Base-by-base conservation (phyloP, 352 stramenopile genomes). In the Globisporangium megalacanthum region DNA sequence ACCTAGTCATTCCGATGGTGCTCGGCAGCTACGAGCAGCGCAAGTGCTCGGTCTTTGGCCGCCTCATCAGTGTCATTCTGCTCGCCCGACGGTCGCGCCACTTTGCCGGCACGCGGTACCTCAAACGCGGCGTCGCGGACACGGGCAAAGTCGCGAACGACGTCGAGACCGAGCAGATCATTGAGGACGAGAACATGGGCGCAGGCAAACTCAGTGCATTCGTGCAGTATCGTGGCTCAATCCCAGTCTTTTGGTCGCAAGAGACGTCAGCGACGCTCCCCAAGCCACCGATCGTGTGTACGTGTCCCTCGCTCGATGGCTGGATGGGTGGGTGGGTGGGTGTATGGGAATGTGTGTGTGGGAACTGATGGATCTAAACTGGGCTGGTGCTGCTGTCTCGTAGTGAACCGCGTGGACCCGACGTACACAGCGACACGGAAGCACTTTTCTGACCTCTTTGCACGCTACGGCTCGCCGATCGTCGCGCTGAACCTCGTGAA, bases 191-290 rank as follows among this genome's bases (percentile, higher is more conserved):
- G 56, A 93, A 77, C 53, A 96, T 75, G 88, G 83, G 83, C 1
- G 92, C 73, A 51, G 93, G 78, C 17, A 96, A 96, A 19, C 98
- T 99, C 65, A 98, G 89, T 19, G 97, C 88, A 3, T 99, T 96
- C 63, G 82, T 99, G 44, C 97, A 99, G 72, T 94, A 99, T 52
- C 90, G 98, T 36, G 97, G 97, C 5, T 99, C 94, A 4, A 99
- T 99, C 69, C 98, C 98, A n/a, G 98, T 98, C 0, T 99, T 98
- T 68, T 99, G 98, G 98, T 98, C 95, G 0, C 98, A 99, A 71
- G 96, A 99, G 61, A 98, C 91, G 5, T 98, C 83, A 36, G 94
- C 98, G 6, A 98, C 96, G 7, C 88, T 99, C 49, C 97, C 97
- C 1, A 99, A 99, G 65, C 97, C 97, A 4, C 96, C 97, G 0